Evolutionary conservation across 202 grass and related monocot species (phyloP).

Genomic region (Digitaria exilis): DNA sequence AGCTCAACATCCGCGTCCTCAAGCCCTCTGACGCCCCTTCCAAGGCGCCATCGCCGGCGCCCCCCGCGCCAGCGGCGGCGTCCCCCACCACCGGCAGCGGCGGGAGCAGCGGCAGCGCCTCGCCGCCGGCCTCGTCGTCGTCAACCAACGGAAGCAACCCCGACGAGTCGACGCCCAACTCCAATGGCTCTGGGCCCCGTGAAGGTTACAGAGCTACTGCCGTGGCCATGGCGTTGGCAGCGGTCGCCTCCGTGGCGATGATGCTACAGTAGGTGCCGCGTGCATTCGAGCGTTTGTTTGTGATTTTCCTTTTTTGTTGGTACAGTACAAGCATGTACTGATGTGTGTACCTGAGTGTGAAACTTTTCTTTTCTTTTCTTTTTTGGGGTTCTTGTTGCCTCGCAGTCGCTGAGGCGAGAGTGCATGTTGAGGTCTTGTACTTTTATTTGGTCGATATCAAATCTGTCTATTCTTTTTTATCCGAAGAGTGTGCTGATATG

Average conservation of each 20-base stretch:
- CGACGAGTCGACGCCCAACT: conserved; percentile 26
- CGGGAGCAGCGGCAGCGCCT: conserved; percentile 1
- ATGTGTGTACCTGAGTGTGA: too few relatives aligned
- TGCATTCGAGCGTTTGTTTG: too few relatives aligned
- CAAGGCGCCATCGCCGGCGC: conserved; percentile 29
- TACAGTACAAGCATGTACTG: too few relatives aligned
- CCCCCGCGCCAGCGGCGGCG: background rate
- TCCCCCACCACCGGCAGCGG: background rate
- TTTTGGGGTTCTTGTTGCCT: background rate
- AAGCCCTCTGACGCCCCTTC: conserved; percentile 65
- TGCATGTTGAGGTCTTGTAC: too few relatives aligned
- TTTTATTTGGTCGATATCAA: background rate
- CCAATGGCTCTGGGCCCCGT: conserved; percentile 8
- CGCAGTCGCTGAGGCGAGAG: too few relatives aligned
- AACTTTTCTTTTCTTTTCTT: too few relatives aligned
- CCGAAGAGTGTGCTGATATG: too few relatives aligned
- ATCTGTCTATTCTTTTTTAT: background rate
- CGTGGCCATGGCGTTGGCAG: conserved; percentile 2
- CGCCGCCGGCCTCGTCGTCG: background rate
- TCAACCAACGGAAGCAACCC: background rate
- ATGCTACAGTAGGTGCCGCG: conserved; percentile 50
- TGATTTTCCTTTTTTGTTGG: too few relatives aligned
- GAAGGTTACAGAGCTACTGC: background rate
- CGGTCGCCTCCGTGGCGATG: conserved; percentile 10
- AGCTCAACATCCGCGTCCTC: conserved; percentile 73